Evolutionary conservation across 1,284 basidiomycete genomes (phyloP).

Genomic region (Apiotrichum porosum): DNA sequence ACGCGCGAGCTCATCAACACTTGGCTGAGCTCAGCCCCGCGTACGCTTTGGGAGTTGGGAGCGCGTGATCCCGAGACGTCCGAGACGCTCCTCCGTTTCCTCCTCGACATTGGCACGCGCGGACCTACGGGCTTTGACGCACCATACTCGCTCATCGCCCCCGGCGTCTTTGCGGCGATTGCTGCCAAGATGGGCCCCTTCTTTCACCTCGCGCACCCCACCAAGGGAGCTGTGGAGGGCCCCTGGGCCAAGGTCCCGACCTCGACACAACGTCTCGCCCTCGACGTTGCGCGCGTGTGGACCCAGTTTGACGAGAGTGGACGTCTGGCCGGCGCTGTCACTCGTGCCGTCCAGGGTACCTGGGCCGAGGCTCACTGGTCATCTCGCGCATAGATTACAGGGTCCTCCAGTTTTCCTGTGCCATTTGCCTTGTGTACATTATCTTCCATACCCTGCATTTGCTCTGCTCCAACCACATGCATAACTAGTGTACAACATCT

Average conservation of each 20-base stretch:
- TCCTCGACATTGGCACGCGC: constrained; percentile 27
- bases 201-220: constrained; percentile 67
- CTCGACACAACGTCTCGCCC: constrained; percentile 48
- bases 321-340: constrained; percentile 6
- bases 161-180: constrained; percentile 48
- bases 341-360: constrained; percentile 2
- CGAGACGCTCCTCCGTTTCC: constrained; percentile 52
- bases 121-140: constrained; percentile 17
- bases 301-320: constrained; percentile 23
- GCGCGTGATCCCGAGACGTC: constrained; percentile 56
- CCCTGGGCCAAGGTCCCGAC: constrained; percentile 64
- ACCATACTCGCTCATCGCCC: constrained; percentile 50
- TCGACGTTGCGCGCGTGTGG: constrained; percentile 52
- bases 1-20: constrained; percentile 16
- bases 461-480: constrained; percentile 1
- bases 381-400: background rate
- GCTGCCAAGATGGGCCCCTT: constrained; percentile 60
- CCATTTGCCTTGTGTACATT: too few relatives aligned
- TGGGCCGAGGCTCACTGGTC: constrained; percentile 15
- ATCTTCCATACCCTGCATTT: constrained; percentile 8
- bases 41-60: constrained; percentile 76
- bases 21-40: constrained; percentile 63
- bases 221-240: constrained; percentile 63
- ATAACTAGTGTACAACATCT: constrained; percentile 16
- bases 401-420: too few relatives aligned